Base-by-base conservation (phyloP, 2,329 filamentous ascomycete species). In the Grosmannia serpens region DNA sequence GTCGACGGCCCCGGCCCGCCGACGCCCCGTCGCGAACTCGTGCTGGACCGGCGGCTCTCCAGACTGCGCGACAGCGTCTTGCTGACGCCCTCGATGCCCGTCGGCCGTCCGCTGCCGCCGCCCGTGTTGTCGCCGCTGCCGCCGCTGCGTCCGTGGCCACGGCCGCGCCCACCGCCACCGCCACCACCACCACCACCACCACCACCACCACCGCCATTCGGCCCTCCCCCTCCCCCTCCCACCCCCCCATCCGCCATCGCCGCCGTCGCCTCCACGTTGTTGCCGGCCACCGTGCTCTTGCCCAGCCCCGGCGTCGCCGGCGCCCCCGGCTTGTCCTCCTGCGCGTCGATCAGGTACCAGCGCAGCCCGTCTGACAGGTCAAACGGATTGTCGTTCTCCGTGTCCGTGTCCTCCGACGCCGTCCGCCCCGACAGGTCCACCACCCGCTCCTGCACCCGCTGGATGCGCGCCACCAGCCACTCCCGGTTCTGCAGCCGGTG, bases 391-490 rank as follows among this genome's bases (percentile, higher is more conserved):
- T 97, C 94, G 62, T 96, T 91, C 63, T 95, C 90, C 31, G 79
- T 76, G 66, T 79, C 78, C 1, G 74, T 75, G 61, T 80, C 79
- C 22, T 74, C 44, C 29, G 22, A 24, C 11, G 27, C 6, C 29
- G 44, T 75, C 27, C 86, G 88, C 73, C 88, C 91, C 20, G 89
- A 94, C 7, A 97, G 77, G 70, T 99, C 91, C 0, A 99, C 94
- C 4, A 97, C 87, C 4, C 91, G 87, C 70, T 96, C 90, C 73
- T 97, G 90, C 26, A 97, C 85, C 63, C 89, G 90, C 15, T 85
- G 85, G 60, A 99, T 97, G 20, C 94, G 86, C 10, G 94, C 94
- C 9, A 99, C 86, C n/a, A 99, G 83, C 91, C 94, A 99, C 69
- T 99, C 94, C 41, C 92, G 83, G 53, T 85, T 86, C 33, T 86